Evolutionary conservation across 768 basidiomycete species (phyloP), one percentile per base, ranked within the genome.

Genomic region (Sistotremastrum niveocremeum): DNA sequence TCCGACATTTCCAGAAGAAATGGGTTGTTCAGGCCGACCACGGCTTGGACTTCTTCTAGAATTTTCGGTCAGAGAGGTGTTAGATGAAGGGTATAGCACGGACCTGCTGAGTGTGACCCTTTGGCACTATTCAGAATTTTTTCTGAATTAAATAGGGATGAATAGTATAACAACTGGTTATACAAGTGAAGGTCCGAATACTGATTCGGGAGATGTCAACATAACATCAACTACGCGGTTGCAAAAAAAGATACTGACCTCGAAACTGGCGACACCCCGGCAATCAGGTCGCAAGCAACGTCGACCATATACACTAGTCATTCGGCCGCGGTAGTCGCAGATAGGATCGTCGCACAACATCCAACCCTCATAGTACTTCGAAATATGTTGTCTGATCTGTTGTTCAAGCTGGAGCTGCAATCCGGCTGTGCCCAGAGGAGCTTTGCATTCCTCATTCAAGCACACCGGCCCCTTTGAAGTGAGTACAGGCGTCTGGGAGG

Each of bases 261-360:
- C 85, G 49, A 85, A 81, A 10, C 73, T 53, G 46, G 91, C 82
- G 11, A 62, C 68, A 2, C 86, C 86, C 49, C 63, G 69, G 61
- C 90, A 94, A 7, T 72, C 77, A 5, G 60, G 64, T 40, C 75
- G 73, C 46, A 90, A 58, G 59, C 95, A 99, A 42, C 81, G 69
- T 33, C 79, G 73, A 5, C 89, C 91, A 60, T 90, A 93, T 1
- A 97, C 88, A 34, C 84, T 71, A 87, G 97, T 94, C 73, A 81
- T 85, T 12, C 95, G 71, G n/a, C 94, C 91, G 35, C 85, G 74
- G 49, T 78, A 71, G 6, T 76, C 76, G 57, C 95, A 99, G 0
- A 81, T 82, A 20, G 76, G 67, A 50, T 97, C 95, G 54, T 90
- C 74, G 62, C 95, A 99, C 4, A 83, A 65, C 1, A 76, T 81